Base-by-base conservation (phyloP, 148 eudicot genomes). In the Amaranthus hypochondriacus region DNA sequence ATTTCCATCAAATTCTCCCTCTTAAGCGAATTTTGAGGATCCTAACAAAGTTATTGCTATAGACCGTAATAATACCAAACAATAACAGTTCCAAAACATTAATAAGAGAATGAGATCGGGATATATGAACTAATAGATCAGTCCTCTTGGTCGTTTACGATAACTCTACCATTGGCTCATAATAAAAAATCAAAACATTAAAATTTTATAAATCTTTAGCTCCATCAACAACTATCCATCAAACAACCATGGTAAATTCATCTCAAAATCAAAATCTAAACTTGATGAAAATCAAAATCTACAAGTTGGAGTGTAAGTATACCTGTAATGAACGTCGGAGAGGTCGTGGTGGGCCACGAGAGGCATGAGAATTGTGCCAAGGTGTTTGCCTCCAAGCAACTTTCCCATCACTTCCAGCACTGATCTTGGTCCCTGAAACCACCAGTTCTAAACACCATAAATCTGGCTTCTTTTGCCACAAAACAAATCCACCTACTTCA, bases 351-450 rank as follows among this genome's bases (percentile, higher is more conserved):
- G 97, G 98, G 5, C 98, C 98, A 3, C 96, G 86, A 73, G 97
- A 91, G 7, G 98, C 91, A 59, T 91, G 98, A 21, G 98, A 89
- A 48, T 82, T 79, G 77, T 94, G 92, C 97, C 97, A 94, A 7
- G 98, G 97, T 7, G 97, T 91, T 66, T 91, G 98, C 55, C 98
- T 79, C 98, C 98, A 94, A 18, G 98, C 97, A 73, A 94, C 93
- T 78, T 91, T 87, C 7, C 98, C 98, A 75, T 91, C 96, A 68
- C 97, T 89, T 0, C 98, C 98, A 21, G 97, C 98, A 81, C 91
- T 89, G n/a, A 94, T 86, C 82, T 94, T 94, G 43, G 80, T 89
- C 0, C 91, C 96, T 0, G 96, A 88, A 79, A 91, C 91, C 73
- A 94, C 88, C 73, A 94, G 73, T 77, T 94, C 98, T 73, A 91